These are phyloP conservation scores for Tetracladium setigerum DNA, from an alignment of 495 filamentous ascomycete species.

Conservation along the genomic window DNA sequence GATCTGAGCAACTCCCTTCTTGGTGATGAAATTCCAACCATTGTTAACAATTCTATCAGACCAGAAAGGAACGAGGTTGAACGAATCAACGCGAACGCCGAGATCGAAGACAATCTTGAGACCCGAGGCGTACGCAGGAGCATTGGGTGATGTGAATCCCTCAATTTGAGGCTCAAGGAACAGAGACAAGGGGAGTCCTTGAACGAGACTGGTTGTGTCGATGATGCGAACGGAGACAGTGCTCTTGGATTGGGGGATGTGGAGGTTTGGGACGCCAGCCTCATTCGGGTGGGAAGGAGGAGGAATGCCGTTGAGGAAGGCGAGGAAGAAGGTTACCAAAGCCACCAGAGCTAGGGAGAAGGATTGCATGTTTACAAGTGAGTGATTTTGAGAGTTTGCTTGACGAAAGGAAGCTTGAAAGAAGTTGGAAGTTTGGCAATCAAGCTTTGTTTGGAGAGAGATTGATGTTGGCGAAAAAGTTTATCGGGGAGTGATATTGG, in stretches of 20 bases:
- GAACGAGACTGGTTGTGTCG: constrained; percentile 36
- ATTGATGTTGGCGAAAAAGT: too few relatives aligned
- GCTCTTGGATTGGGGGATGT: constrained; percentile 37
- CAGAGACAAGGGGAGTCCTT: constrained; percentile 18
- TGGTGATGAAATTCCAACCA: constrained; percentile 24
- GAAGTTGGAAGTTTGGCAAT: too few relatives aligned
- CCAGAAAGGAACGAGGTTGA: constrained; percentile 35
- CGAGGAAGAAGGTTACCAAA: too few relatives aligned
- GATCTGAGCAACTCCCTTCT: constrained; percentile 35
- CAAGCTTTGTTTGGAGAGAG: too few relatives aligned
- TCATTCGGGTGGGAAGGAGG: constrained; percentile 5
- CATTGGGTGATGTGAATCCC: constrained; percentile 31
- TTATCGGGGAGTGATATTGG: too few relatives aligned
- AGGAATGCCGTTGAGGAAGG: neutral
- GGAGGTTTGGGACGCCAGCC: constrained; percentile 28
- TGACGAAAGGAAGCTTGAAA: too few relatives aligned
- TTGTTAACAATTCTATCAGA: constrained; percentile 21
- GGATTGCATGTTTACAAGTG: too few relatives aligned
- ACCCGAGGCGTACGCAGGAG: constrained; percentile 31
- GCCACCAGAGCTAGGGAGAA: too few relatives aligned
- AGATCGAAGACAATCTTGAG: constrained; percentile 46
- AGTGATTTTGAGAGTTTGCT: too few relatives aligned
- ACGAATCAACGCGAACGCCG: constrained; percentile 40
- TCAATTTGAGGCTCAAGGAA: constrained; percentile 38
- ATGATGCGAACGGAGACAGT: constrained; percentile 50